A percentile compares a stretch with the other conserved stretches of the same genome.
These are phyloP conservation scores for Boletus coccyginus DNA, from an alignment of 768 basidiomycete species.

Conservation along the genomic window DNA sequence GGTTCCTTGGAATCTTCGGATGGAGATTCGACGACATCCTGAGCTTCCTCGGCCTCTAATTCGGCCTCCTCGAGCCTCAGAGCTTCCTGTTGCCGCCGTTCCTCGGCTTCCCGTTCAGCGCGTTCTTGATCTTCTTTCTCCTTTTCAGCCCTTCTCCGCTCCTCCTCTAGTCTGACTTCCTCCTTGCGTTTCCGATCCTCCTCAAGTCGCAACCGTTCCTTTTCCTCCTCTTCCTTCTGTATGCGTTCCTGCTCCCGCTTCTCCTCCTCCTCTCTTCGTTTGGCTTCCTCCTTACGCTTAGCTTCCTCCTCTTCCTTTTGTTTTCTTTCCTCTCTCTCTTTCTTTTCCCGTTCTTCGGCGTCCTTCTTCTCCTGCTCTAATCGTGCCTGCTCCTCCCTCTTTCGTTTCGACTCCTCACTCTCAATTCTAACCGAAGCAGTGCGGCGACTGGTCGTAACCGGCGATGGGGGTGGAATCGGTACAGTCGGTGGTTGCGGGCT, in stretches of 20 bases:
- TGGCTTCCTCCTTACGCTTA: slow-evolving; percentile 38
- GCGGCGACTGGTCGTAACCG: slow-evolving; percentile 26
- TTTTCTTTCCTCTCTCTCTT: slow-evolving; percentile 35
- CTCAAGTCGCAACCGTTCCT: slow-evolving; percentile 29
- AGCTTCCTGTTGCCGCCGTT: slow-evolving; percentile 26
- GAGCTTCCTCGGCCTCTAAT: slow-evolving; percentile 37
- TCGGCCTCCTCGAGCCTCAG: slow-evolving; percentile 20
- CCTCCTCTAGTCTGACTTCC: slow-evolving; percentile 29
- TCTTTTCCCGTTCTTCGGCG: slow-evolving; percentile 36
- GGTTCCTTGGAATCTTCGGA: slow-evolving; percentile 47
- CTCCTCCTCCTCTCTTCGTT: slow-evolving; percentile 45
- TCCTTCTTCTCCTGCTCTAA: slow-evolving; percentile 39
- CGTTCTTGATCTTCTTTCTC: slow-evolving; percentile 44
- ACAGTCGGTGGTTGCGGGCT: slow-evolving; percentile 40
- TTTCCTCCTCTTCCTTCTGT: slow-evolving; percentile 39
- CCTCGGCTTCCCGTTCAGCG: slow-evolving; percentile 35
- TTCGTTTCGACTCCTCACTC: slow-evolving; percentile 53
- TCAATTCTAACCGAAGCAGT: slow-evolving; percentile 57
- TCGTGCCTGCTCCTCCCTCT: slow-evolving; percentile 45
- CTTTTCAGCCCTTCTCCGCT: slow-evolving; percentile 29
- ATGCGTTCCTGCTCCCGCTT: slow-evolving; percentile 40
- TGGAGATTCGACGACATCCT: slow-evolving; percentile 33
- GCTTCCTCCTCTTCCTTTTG: slow-evolving; percentile 44
- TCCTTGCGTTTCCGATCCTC: slow-evolving; percentile 34
- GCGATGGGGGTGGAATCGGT: slow-evolving; percentile 39